phyloP scores from a whole-genome alignment of 495 filamentous ascomycete species.

The Letharia lupina region DNA sequence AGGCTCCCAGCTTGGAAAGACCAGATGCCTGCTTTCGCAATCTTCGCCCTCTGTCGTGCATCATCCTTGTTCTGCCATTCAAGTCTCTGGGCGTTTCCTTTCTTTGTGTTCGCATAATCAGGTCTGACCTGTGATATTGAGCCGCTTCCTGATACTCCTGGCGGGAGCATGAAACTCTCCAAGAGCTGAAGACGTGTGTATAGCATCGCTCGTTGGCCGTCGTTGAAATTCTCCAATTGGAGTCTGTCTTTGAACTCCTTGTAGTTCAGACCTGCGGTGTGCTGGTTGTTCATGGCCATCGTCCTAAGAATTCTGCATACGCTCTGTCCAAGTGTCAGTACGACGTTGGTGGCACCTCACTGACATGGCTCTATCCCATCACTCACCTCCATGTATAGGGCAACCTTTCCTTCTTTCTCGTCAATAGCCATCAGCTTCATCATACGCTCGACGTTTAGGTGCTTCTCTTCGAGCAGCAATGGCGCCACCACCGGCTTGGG shows the following conservation, averaged over 20 bases:
- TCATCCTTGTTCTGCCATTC: not conserved
- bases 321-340: slow-evolving; percentile 24
- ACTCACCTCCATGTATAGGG: slow-evolving; percentile 54
- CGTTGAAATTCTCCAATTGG: slow-evolving; percentile 24
- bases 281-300: slow-evolving; percentile 39
- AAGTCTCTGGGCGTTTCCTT: not conserved
- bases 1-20: slow-evolving; percentile 42
- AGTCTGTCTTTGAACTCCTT: slow-evolving; percentile 34
- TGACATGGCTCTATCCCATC: not conserved
- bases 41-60: slow-evolving; percentile 11
- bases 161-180: slow-evolving; percentile 34
- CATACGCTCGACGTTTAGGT: slow-evolving; percentile 58
- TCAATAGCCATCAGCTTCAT: slow-evolving; percentile 59
- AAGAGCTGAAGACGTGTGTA: slow-evolving; percentile 36
- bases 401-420: slow-evolving; percentile 35
- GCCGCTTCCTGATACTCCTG: not conserved
- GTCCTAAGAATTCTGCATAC: slow-evolving; percentile 48
- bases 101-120: not conserved
- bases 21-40: slow-evolving; percentile 24
- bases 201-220: slow-evolving; percentile 31
- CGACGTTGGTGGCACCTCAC: not conserved
- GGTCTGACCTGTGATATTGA: not conserved
- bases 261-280: slow-evolving; percentile 43
- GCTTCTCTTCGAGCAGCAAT: slow-evolving; percentile 46
- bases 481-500: slow-evolving; percentile 37